Base-by-base conservation (phyloP, 2,329 filamentous ascomycete genomes). In the Ambrosiella beaveri region DNA sequence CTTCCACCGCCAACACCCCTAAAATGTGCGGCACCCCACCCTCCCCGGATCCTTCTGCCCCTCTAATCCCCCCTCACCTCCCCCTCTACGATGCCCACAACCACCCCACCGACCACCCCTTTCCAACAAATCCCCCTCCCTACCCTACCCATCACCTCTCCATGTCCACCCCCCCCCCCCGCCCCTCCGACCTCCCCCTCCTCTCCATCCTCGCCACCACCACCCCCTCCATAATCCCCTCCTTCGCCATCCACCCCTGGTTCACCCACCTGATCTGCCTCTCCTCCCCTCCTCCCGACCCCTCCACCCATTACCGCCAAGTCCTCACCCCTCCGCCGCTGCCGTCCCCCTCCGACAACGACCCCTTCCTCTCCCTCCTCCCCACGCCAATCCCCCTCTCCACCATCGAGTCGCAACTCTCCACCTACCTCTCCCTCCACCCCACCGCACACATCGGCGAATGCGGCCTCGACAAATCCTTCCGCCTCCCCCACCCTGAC, bases 221-320 rank as follows among this genome's bases (percentile, higher is more conserved):
- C 4, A 61, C 50, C 4, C 39, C 50, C 44, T n/a, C 35, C 7
- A 61, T 58, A 19, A 64, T 75, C 56, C 85, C 87, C 0, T 81
- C 82, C n/a, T 91, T 90, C 69, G 87, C 87, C 17, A 90, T 86
- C 85, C 87, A 93, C 66, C 87, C 87, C 0, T 93, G 87, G 87
- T 91, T 90, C 68, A 85, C 86, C 1, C 75, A 91, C 67, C 82
- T 87, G 63, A 78, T 83, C 64, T 81, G 87, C 67, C 77, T 83
- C 64, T 81, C 87, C 67, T 68, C 66, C 6, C 2, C 44, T 55
- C 7, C 56, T 57, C 35, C 27, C 9, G 39, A 5, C 11, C 4
- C 40, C 35, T 44, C 7, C 45, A 61, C 64, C 6, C 86, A 91
- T 68, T 90, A 90, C 65, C 71, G 27, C 27, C 27, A 27, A 27